phyloP scores from a whole-genome alignment of 2,329 filamentous ascomycete genomes.

The Remersonia thermophila region DNA sequence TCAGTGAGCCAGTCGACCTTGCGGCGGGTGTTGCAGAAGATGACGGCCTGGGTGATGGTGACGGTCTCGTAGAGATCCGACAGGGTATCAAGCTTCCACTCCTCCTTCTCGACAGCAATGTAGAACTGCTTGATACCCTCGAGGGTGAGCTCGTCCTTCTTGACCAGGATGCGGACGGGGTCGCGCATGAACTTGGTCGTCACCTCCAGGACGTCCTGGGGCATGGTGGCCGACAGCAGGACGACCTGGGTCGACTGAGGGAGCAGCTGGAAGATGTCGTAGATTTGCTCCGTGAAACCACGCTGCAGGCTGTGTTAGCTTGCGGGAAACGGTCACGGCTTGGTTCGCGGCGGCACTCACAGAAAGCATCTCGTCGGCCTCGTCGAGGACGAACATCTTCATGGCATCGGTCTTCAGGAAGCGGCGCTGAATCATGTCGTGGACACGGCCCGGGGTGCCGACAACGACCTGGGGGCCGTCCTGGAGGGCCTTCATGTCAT shows the following conservation, averaged over 20 bases:
- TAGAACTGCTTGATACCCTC: slow-evolving; percentile 99
- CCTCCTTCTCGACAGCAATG: slow-evolving; percentile 99
- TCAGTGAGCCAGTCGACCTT: slow-evolving; percentile 99
- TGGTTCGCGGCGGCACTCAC: too few relatives aligned
- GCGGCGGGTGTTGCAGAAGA: slow-evolving; percentile 99
- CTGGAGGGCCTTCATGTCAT: slow-evolving; percentile 96
- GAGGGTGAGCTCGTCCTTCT: slow-evolving; percentile 98
- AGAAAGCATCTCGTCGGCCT: slow-evolving; percentile 98
- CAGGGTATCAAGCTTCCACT: slow-evolving; percentile 99
- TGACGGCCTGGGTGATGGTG: slow-evolving; percentile 98
- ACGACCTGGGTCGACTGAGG: slow-evolving; percentile 98
- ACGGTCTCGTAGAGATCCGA: slow-evolving; percentile 98
- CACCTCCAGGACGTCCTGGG: slow-evolving; percentile 96
- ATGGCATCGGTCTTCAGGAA: slow-evolving; percentile 94
- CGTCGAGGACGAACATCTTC: slow-evolving; percentile 99
- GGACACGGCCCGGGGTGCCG: slow-evolving; percentile 94
- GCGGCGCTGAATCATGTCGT: slow-evolving; percentile 98
- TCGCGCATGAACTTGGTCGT: slow-evolving; percentile 99
- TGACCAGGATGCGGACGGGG: slow-evolving; percentile 96
- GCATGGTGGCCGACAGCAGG: slow-evolving; percentile 95
- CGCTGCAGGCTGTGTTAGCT: slow-evolving; percentile 44
- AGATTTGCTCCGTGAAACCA: slow-evolving; percentile 99
- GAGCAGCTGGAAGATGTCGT: slow-evolving; percentile 99
- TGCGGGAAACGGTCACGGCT: not conserved
- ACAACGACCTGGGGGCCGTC: slow-evolving; percentile 96